A percentile compares a stretch with the other conserved stretches of the same genome.
These are phyloP conservation scores for Candida sp. DNA, from an alignment of 1,139 yeast genomes.

Conservation along the genomic window DNA sequence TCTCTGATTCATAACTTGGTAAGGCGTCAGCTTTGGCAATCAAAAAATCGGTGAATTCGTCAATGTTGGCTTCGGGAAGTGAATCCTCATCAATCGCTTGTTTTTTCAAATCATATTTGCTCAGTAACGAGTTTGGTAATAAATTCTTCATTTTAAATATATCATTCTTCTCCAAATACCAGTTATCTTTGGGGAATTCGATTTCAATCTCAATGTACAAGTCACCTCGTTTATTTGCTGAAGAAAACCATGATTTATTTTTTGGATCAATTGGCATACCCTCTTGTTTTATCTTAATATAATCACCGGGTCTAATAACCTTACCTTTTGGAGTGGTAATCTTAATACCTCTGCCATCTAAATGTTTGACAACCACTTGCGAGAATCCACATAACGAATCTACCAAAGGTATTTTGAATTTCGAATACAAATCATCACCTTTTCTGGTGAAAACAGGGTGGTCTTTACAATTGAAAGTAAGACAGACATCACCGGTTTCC, in stretches of 20 bases:
- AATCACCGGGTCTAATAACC: slow-evolving; percentile 78
- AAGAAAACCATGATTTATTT: slow-evolving; percentile 32
- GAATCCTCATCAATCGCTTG: slow-evolving; percentile 24
- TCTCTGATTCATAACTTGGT: slow-evolving; percentile 33
- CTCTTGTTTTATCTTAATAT: slow-evolving; percentile 63
- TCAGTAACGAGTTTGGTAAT: slow-evolving; percentile 43
- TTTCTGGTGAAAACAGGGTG: slow-evolving; percentile 52
- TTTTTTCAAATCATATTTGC: slow-evolving; percentile 17
- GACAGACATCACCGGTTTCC: slow-evolving; percentile 73
- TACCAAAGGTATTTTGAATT: slow-evolving; percentile 59
- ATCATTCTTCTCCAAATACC: slow-evolving; percentile 72
- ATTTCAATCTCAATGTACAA: slow-evolving; percentile 68
- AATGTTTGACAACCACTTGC: slow-evolving; percentile 61
- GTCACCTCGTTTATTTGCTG: slow-evolving; percentile 53
- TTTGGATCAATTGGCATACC: slow-evolving; percentile 73
- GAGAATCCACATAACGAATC: slow-evolving; percentile 87
- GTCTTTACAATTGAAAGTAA: slow-evolving; percentile 50
- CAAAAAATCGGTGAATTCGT: slow-evolving; percentile 38
- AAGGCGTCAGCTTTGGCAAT: slow-evolving; percentile 25
- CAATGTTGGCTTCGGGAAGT: slow-evolving; percentile 36
- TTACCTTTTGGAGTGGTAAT: slow-evolving; percentile 68
- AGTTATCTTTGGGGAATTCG: slow-evolving; percentile 80
- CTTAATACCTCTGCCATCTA: slow-evolving; percentile 75
- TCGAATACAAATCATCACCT: slow-evolving; percentile 63
- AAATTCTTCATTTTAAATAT: slow-evolving; percentile 48